Evolutionary conservation across 2,329 filamentous ascomycete genomes (phyloP).

Genomic region (Cladosporium sp.): DNA sequence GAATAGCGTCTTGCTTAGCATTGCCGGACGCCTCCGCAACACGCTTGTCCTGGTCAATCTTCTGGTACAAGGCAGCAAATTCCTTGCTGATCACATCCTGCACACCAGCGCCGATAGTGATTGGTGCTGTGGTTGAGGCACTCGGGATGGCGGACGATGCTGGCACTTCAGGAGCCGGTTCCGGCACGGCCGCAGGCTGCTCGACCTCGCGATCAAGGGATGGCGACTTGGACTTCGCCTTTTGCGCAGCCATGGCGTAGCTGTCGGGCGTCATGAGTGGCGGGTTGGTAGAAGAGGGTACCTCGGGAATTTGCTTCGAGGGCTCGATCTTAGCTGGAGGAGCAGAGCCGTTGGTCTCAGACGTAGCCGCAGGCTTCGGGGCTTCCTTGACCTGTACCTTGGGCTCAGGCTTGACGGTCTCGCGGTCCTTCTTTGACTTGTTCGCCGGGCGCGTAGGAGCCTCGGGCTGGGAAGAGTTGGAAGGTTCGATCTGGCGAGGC

Average conservation of each 20-base stretch:
- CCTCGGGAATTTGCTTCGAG: constrained; percentile 23
- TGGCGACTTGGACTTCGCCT: constrained; percentile 11
- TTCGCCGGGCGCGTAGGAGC: constrained; percentile 20
- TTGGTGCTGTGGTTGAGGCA: neutral
- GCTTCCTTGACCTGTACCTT: constrained; percentile 12
- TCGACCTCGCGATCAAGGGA: neutral
- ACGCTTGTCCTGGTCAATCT: constrained; percentile 66
- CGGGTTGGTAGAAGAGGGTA: constrained; percentile 24
- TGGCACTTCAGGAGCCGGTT: neutral
- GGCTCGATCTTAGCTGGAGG: constrained; percentile 16
- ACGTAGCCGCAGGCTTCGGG: neutral
- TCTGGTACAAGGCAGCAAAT: constrained; percentile 54
- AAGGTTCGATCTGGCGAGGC: constrained; percentile 19
- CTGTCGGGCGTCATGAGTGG: constrained; percentile 34
- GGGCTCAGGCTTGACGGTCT: constrained; percentile 12
- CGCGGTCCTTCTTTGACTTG: constrained; percentile 13
- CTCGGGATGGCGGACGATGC: constrained; percentile 5
- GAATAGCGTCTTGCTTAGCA: constrained; percentile 65
- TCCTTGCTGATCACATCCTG: constrained; percentile 38
- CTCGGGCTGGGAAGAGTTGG: constrained; percentile 17
- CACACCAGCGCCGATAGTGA: constrained; percentile 6
- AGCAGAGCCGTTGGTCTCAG: constrained; percentile 16
- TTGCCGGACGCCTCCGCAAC: constrained; percentile 58
- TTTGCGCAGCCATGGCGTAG: constrained; percentile 40
- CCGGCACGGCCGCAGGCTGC: neutral